These are phyloP conservation scores for Phytophthora sansomeana DNA, from an alignment of 352 stramenopile species.

Conservation along the genomic window DNA sequence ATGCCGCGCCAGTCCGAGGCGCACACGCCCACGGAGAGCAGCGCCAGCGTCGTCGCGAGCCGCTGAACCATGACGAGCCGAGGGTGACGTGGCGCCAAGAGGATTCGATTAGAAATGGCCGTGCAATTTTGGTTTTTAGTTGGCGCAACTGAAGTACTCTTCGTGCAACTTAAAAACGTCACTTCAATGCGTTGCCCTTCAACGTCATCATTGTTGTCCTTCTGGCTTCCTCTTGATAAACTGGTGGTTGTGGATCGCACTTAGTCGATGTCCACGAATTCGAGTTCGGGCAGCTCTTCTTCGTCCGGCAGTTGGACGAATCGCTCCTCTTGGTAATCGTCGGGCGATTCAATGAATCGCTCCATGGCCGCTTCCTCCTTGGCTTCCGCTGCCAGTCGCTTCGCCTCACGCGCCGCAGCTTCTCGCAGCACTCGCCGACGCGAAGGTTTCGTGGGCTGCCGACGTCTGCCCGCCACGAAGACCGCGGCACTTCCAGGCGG, in stretches of 20 bases:
- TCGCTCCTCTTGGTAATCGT: not conserved
- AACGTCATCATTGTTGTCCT: no score
- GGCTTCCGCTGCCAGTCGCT: not conserved
- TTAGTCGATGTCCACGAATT: not conserved
- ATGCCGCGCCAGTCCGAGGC: slow-evolving; percentile 49
- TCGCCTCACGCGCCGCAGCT: not conserved
- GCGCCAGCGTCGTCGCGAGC: slow-evolving; percentile 22
- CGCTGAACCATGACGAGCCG: slow-evolving; percentile 23
- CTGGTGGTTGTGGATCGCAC: no score
- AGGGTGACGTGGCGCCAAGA: slow-evolving; percentile 36
- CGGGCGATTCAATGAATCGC: slow-evolving; percentile 7
- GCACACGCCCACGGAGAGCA: slow-evolving; percentile 22
- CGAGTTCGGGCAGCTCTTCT: not conserved
- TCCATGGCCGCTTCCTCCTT: not conserved
- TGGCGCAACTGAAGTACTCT: not conserved
- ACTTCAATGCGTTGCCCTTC: no score
- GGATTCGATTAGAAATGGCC: slow-evolving; percentile 4
- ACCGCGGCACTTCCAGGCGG: not conserved
- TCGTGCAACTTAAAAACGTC: not conserved
- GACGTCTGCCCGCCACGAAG: slow-evolving; percentile 1
- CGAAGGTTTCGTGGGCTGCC: not conserved
- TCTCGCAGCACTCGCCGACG: not conserved
- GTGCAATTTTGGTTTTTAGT: not conserved
- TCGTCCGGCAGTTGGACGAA: not conserved
- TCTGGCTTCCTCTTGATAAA: no score